Percentiles rank a stretch among this genome's conserved stretches.
These are phyloP conservation scores for Psidium guajava DNA, from an alignment of 345 rosid genomes.

Conservation along the genomic window DNA sequence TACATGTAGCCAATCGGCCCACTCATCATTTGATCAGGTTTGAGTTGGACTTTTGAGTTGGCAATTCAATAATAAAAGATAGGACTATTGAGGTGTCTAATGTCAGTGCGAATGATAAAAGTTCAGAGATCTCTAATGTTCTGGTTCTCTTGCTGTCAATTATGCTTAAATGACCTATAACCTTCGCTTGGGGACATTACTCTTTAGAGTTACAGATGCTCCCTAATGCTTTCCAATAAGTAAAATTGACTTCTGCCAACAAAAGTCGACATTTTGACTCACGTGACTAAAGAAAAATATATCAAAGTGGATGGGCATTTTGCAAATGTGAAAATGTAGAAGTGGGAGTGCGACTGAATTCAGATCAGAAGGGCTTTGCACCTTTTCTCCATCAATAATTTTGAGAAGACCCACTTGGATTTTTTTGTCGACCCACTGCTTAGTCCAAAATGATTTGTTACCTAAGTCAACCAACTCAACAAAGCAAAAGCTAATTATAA, in stretches of 20 bases:
- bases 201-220: neutral
- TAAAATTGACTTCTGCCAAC: neutral
- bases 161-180: neutral
- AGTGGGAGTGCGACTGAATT: neutral
- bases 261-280: neutral
- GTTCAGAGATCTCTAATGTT: neutral
- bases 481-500: neutral
- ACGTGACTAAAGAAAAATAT: neutral
- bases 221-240: neutral
- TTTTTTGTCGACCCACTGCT: conserved; percentile 13
- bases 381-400: neutral
- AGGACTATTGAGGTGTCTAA: neutral
- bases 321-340: neutral
- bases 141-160: neutral
- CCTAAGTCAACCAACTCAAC: neutral
- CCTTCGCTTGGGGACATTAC: neutral
- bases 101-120: neutral
- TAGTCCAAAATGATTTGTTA: conserved; percentile 4
- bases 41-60: neutral
- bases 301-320: neutral
- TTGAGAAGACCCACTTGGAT: conserved; percentile 8
- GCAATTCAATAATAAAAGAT: neutral
- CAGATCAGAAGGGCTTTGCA: neutral
- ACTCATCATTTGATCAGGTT: neutral
- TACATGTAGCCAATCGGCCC: neutral